phyloP scores from a whole-genome alignment of 306 rosid genomes.

The Luffa aegyptiaca region DNA sequence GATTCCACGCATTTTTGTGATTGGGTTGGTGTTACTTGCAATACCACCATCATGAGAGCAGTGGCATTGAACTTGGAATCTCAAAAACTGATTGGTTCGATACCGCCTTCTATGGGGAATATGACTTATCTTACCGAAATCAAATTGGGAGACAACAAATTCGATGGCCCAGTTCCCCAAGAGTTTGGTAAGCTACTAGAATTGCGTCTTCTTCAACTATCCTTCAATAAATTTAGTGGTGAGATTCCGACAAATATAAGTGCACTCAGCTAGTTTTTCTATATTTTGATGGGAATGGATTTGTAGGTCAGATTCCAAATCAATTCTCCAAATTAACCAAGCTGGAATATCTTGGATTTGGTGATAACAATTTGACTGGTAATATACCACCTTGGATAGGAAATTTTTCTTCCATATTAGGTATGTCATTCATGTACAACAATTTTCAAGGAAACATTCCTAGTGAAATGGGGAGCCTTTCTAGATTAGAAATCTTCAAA shows the following conservation, averaged over 20 bases:
- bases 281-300: not conserved
- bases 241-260: not conserved
- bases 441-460: not conserved
- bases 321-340: conserved; percentile 10
- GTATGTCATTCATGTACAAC: not conserved
- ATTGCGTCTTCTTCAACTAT: conserved; percentile 10
- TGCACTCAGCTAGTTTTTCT: conserved; percentile 1
- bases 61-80: conserved; percentile 13
- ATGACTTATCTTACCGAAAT: conserved; percentile 22
- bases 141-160: conserved; percentile 11
- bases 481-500: not conserved
- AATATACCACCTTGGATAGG: conserved; percentile 41
- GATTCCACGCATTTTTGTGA: conserved; percentile 19
- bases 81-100: conserved; percentile 5
- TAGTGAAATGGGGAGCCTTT: not conserved
- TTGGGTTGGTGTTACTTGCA: conserved; percentile 30
- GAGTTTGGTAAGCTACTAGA: conserved; percentile 18
- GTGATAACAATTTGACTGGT: conserved; percentile 22
- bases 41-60: conserved; percentile 6
- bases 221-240: not conserved
- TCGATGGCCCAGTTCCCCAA: conserved; percentile 24
- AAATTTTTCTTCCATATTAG: conserved; percentile 19
- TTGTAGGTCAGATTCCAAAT: conserved; percentile 13
- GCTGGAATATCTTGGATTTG: not conserved
- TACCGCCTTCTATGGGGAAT: conserved; percentile 26